Base-by-base conservation (phyloP, 345 rosid genomes). In the Gossypium stocksii region DNA sequence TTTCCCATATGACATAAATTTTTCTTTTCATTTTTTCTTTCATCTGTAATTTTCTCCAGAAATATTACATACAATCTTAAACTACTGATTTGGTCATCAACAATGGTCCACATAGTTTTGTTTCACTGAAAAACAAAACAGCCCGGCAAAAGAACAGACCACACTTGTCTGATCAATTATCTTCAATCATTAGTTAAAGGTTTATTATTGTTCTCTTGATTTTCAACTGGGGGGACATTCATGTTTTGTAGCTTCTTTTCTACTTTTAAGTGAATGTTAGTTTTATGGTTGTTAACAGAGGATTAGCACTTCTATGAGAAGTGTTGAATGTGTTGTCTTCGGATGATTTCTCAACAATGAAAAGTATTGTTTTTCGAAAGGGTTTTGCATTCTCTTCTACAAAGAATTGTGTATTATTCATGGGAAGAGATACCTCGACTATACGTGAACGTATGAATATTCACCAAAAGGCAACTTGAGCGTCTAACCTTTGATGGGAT, bases 161-260 rank as follows among this genome's bases (percentile, higher is more conserved):
- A 77, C 76, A 23, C 70, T 77, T 77, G 83, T 80, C 81, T 11
- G 54, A 57, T 68, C 71, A 23, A 17, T 63, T 73, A 44, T 60
- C 53, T 74, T 45, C 61, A 12, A 20, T 70, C 56, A 48, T 19
- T 34, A 66, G 64, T 49, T 60, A 19, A 61, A 34, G 9, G 45
- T 41, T 22, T 74, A 10, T 82, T 72, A 72, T 62, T 86, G 82
- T 77, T 79, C 80, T 81, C 80, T 70, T 77, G 82, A 86, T 86
- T 71, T 78, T 49, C 22, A 81, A 77, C 84, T 75, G 41, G 48
- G 66, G 76, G 75, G 86, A 46, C 84, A 56, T 43, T 46, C 48
- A 38, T 63, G 67, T 64, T 41, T 64, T 64, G 27, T 48, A 64
- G 25, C 68, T 41, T 64, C 68, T 38, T 64, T n/a, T 14, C 49